Evolutionary conservation across 1,284 basidiomycete genomes (phyloP), one percentile per base, ranked within the genome.

Genomic region (Fomitopsis schrenkii): DNA sequence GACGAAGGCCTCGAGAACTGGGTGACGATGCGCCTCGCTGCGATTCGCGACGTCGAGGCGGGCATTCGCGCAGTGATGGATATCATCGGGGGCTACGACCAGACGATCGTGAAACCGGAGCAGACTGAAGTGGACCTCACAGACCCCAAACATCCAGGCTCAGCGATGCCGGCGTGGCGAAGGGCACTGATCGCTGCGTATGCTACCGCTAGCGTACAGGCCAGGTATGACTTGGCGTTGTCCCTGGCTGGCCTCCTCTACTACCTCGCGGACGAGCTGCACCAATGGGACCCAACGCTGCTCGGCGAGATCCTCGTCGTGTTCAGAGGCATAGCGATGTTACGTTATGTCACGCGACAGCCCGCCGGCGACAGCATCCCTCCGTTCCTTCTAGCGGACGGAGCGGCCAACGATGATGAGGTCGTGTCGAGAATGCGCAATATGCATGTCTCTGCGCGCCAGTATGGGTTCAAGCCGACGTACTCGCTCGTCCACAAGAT

Each of bases 281-380:
- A 76, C 38, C 72, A 77, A 38, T 90, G 87, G 85, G 85, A 89
- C 67, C 82, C 85, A 28, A 76, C 83, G 17, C 68, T 91, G 36
- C 74, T 93, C 35, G 85, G 85, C 14, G 90, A 93, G 69, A 80
- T 90, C 30, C 88, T 93, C 70, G 87, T 87, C 14, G 83, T 91
- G n/a, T 92, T 90, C 68, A 82, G 91, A 36, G 88, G 88, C 19
- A 74, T 88, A 28, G 83, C 86, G 19, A 88, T 90, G 77, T 74
- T 91, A 30, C 86, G 84, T 35, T 81, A 80, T 62, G 76, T 86
- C 55, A 75, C 80, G 22, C 77, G 79, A 59, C 88, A 87, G 69
- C 83, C 89, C 59, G 81, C 81, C 30, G 83, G 79, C 12, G 79
- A 82, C 64, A 68, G 75, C 30, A 68, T 72, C 38, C 74, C 77